Evolutionary conservation across 805 yeast species (phyloP), one percentile per base, ranked within the genome.

Genomic region (Barnettozyma californica): DNA sequence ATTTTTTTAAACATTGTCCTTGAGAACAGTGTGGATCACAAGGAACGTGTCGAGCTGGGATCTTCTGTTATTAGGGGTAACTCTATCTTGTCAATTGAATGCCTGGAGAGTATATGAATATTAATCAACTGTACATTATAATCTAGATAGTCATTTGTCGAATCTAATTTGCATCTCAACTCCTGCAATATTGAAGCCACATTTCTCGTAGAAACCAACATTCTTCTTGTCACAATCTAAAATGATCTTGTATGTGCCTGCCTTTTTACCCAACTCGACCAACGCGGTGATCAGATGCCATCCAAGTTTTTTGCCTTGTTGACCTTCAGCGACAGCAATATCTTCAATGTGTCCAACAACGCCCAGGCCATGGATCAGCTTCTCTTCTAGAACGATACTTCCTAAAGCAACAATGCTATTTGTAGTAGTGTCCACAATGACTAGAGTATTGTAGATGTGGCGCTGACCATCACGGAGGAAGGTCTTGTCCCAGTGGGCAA

Each of bases 281-380:
- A 92, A 71, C 9, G 77, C 70, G 16, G 73, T 69, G 55, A 92
- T 87, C 66, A 92, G 64, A 16, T 74, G 68, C 55, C 74, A 70
- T 0, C 99, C 99, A 42, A 92, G 69, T 56, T 80, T 80, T 62
- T 84, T 82, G 7, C 99, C 99, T 61, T 91, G 97, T 62, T 87
- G 87, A 18, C 74, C 68, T 27, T 65, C 62, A 18, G 81, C 74
- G 4, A 92, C 95, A 1, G 97, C 84, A 52, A 92, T 92, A 64
- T 92, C 99, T 62, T 92, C 99, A 53, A 92, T 85, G 68, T 92
- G 98, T 2, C 98, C 98, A 5, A 88, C 95, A 45, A 75, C 66
- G 0, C 96, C 95, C 64, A 94, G 81, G 36, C 71, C 78, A 67
- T 92, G 99, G 53, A 94, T 89, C 53, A 84, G 68, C 65, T 92